Evolutionary conservation across 306 rosid genomes (phyloP).

Genomic region (Malus fusca): DNA sequence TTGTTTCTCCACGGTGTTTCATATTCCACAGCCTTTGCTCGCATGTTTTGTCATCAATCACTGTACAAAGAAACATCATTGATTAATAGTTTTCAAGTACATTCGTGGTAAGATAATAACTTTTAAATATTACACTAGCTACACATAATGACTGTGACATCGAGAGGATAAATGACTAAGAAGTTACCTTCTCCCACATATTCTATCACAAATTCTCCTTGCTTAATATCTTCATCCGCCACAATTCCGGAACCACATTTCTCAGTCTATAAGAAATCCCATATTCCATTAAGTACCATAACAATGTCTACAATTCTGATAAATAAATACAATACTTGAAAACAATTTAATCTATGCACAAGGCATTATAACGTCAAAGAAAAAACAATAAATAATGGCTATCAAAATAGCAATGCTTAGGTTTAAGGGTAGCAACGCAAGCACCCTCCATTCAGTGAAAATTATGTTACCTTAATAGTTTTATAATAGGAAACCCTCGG

Average conservation of each 20-base stretch:
- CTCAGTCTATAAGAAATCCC: conserved; percentile 64
- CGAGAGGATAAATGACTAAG: neutral
- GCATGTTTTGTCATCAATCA: conserved; percentile 89
- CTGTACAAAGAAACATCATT: conserved; percentile 37
- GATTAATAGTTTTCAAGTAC: conserved; percentile 7
- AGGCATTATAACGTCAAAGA: neutral
- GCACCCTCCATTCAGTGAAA: neutral
- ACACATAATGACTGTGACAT: neutral
- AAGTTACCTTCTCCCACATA: conserved; percentile 91
- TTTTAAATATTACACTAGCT: neutral
- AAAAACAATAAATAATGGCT: neutral
- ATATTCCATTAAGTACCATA: conserved; percentile 13
- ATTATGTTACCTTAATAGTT: neutral
- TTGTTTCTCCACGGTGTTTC: conserved; percentile 93
- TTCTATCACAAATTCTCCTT: conserved; percentile 87
- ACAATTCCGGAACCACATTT: conserved; percentile 92
- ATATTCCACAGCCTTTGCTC: conserved; percentile 94
- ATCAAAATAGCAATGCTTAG: neutral
- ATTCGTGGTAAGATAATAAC: neutral
- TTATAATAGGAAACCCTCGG: neutral
- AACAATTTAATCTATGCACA: neutral
- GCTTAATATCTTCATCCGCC: conserved; percentile 81
- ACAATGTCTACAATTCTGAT: conserved; percentile 3
- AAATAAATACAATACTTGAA: neutral
- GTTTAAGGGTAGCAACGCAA: neutral